These are phyloP conservation scores for Xylariaceae sp. DNA, from an alignment of 2,329 filamentous ascomycete genomes.

Conservation along the genomic window DNA sequence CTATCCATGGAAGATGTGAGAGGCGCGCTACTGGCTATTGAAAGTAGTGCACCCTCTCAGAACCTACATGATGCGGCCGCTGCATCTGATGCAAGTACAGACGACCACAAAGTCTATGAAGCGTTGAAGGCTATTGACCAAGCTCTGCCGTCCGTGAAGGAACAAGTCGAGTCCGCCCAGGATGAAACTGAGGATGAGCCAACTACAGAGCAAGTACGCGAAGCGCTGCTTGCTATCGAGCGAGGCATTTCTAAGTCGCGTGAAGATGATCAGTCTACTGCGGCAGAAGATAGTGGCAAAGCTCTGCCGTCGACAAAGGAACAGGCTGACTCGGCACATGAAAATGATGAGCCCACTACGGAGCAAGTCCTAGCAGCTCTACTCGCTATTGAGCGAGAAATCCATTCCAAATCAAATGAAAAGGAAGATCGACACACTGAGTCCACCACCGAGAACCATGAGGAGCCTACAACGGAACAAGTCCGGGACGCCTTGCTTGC, in stretches of 20 bases:
- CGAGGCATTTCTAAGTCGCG: neutral
- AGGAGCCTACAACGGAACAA: neutral
- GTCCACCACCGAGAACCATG: neutral
- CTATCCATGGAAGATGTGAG: neutral
- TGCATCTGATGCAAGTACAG: neutral
- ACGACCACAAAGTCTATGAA: neutral
- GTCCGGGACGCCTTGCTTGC: neutral
- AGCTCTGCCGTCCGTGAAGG: neutral
- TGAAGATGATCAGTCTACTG: neutral
- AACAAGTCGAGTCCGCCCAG: neutral
- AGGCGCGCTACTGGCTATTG: neutral
- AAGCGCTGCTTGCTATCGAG: neutral
- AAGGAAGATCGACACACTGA: no score
- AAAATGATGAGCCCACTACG: neutral
- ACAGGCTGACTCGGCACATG: neutral
- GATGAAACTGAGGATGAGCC: neutral
- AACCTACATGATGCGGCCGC: neutral
- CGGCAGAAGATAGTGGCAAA: no score
- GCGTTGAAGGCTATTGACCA: neutral
- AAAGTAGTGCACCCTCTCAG: neutral
- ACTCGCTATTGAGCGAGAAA: neutral
- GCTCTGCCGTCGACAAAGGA: no score
- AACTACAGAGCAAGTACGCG: neutral
- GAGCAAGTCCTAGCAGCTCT: neutral
- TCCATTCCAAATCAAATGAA: neutral